Percentiles rank a stretch among this genome's conserved stretches.
Evolutionary conservation across 208 protist genomes (phyloP).

Genomic region (Herpetomonas tarakana): DNA sequence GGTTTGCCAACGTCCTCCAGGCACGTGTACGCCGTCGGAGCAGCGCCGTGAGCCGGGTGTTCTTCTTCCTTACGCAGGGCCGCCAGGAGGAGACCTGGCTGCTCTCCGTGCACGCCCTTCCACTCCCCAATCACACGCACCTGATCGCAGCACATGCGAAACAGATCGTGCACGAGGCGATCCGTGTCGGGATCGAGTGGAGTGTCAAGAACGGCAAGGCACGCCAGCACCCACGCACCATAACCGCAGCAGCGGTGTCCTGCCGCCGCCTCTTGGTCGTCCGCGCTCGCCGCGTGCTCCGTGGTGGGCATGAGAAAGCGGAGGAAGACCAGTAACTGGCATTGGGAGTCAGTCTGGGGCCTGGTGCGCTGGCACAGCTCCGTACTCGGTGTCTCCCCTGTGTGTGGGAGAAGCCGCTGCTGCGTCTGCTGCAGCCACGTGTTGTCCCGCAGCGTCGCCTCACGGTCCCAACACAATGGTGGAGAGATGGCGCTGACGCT

Average conservation of each 20-base stretch:
- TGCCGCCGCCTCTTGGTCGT: not conserved
- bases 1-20: conserved; percentile 41
- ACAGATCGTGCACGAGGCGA: conserved; percentile 62
- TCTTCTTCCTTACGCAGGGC: conserved; percentile 9
- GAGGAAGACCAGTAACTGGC: conserved; percentile 30
- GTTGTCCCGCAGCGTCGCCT: not conserved
- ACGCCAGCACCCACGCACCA: conserved; percentile 65
- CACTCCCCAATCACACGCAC: conserved; percentile 49
- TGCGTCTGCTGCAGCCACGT: not conserved
- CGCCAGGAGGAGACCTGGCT: conserved; percentile 39
- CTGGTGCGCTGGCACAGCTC: no score
- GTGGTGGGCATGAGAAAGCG: conserved; percentile 38
- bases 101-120: conserved; percentile 33
- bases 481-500: no score
- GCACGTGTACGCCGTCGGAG: conserved; percentile 26
- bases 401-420: no score
- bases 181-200: conserved; percentile 81
- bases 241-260: conserved; percentile 29
- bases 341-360: not conserved
- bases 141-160: conserved; percentile 62
- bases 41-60: not conserved
- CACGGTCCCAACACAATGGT: no score
- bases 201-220: conserved; percentile 55
- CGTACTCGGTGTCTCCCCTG: no score
- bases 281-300: not conserved